A percentile compares a stretch with the other conserved stretches of the same genome.
Conservation (phyloP, 352 stramenopile species). For the Aphanomyces stellatus region DNA sequence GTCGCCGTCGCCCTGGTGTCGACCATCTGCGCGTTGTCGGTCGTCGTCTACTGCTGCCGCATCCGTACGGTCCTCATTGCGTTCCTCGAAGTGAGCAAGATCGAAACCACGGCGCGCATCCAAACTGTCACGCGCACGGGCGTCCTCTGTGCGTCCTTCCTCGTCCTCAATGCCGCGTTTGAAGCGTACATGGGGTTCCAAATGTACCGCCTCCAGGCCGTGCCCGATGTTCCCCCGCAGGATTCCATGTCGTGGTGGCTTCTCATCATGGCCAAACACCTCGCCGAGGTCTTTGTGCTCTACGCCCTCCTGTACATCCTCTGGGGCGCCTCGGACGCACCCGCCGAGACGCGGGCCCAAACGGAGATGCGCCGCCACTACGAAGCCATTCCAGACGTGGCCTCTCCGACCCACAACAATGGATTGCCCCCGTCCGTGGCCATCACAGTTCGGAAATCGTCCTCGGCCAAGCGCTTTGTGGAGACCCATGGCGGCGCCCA, state of each 20-base stretch:
- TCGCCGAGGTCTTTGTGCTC: slow-evolving; percentile 89
- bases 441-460: neutral
- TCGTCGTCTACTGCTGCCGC: slow-evolving; percentile 92
- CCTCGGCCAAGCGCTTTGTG: neutral
- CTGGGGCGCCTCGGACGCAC: slow-evolving; percentile 66
- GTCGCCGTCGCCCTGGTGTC: slow-evolving; percentile 80
- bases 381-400: slow-evolving; percentile 60
- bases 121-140: slow-evolving; percentile 94
- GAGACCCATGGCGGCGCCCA: neutral
- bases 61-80: slow-evolving; percentile 95
- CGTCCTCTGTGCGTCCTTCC: slow-evolving; percentile 92
- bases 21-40: slow-evolving; percentile 81
- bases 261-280: slow-evolving; percentile 90
- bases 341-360: slow-evolving; percentile 51
- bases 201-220: slow-evolving; percentile 76
- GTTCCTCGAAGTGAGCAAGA: slow-evolving; percentile 93
- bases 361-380: slow-evolving; percentile 28
- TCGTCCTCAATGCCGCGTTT: slow-evolving; percentile 87
- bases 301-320: slow-evolving; percentile 94
- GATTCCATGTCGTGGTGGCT: slow-evolving; percentile 83
- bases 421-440: neutral
- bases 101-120: slow-evolving; percentile 94
- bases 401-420: neutral
- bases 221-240: slow-evolving; percentile 23
- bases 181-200: slow-evolving; percentile 68